Percentiles rank a stretch among this genome's conserved stretches.
These are phyloP conservation scores for Zymoseptoria brevis DNA, from an alignment of 2,329 filamentous ascomycete genomes.

Conservation along the genomic window DNA sequence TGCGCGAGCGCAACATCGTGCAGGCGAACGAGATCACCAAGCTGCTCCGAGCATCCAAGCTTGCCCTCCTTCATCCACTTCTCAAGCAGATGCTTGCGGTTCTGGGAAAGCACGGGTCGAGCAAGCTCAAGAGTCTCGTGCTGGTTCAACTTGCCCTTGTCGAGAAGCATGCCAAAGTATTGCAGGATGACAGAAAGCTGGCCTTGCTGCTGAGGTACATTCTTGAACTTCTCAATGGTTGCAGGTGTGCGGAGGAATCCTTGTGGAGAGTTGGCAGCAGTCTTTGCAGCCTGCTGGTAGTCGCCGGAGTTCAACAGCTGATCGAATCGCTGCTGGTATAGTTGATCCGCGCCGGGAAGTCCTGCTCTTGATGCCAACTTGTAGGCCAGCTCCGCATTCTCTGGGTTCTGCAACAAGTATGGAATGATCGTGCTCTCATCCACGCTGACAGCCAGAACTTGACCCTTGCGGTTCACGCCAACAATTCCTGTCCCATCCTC, in stretches of 20 bases:
- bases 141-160: constrained; percentile 87
- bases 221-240: constrained; percentile 95
- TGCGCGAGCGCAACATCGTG: constrained; percentile 86
- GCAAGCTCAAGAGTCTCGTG: constrained; percentile 92
- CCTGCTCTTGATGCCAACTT: constrained; percentile 93
- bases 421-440: constrained; percentile 87
- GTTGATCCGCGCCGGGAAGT: constrained; percentile 84
- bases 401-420: constrained; percentile 92
- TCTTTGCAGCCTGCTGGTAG: constrained; percentile 84
- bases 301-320: constrained; percentile 71
- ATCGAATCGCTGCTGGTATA: constrained; percentile 91
- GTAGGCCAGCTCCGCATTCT: constrained; percentile 85
- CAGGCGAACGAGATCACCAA: constrained; percentile 85
- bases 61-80: constrained; percentile 98
- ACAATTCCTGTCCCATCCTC: constrained; percentile 78
- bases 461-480: constrained; percentile 94
- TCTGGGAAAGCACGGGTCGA: constrained; percentile 83
- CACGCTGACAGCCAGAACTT: constrained; percentile 87
- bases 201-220: constrained; percentile 67
- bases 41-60: constrained; percentile 88
- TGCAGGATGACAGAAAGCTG: constrained; percentile 92
- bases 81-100: constrained; percentile 89
- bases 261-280: constrained; percentile 90
- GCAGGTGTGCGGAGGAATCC: constrained; percentile 91
- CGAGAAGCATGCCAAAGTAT: constrained; percentile 94